Conservation (phyloP, 2,329 filamentous ascomycete species). For the Pyrenophora seminiperda region DNA sequence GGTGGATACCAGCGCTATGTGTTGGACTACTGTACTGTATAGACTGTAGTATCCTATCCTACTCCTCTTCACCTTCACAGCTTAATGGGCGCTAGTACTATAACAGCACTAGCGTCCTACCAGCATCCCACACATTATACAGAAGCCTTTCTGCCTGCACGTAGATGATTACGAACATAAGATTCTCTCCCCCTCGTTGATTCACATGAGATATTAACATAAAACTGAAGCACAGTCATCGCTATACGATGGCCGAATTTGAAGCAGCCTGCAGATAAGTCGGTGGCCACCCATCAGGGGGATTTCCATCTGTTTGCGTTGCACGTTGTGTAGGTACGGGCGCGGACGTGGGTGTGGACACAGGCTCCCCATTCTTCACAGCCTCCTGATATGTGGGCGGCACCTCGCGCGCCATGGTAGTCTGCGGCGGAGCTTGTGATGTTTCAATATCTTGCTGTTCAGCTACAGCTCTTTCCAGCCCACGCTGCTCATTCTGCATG, state of each 20-base stretch:
- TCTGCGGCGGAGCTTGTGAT: background rate
- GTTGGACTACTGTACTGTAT: too few relatives aligned
- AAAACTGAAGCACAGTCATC: too few relatives aligned
- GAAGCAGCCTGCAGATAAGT: background rate
- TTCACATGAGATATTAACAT: too few relatives aligned
- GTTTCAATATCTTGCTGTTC: background rate
- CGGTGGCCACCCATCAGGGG: background rate
- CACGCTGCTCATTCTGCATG: background rate
- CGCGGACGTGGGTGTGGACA: background rate
- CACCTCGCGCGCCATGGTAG: background rate
- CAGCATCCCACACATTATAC: too few relatives aligned
- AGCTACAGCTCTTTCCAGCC: background rate
- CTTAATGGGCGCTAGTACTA: too few relatives aligned
- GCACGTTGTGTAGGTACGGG: background rate
- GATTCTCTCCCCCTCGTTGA: too few relatives aligned
- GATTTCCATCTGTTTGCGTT: background rate
- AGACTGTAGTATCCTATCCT: too few relatives aligned
- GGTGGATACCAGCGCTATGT: too few relatives aligned
- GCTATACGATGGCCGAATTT: background rate
- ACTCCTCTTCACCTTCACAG: too few relatives aligned
- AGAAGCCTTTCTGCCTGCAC: too few relatives aligned
- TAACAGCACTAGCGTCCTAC: too few relatives aligned
- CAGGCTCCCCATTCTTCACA: background rate
- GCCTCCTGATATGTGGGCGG: constrained; percentile 12
- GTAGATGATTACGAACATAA: too few relatives aligned